Percentiles rank a stretch among this genome's conserved stretches.
Evolutionary conservation across 495 filamentous ascomycete genomes (phyloP).

Genomic region (Aspergillus taichungensis): DNA sequence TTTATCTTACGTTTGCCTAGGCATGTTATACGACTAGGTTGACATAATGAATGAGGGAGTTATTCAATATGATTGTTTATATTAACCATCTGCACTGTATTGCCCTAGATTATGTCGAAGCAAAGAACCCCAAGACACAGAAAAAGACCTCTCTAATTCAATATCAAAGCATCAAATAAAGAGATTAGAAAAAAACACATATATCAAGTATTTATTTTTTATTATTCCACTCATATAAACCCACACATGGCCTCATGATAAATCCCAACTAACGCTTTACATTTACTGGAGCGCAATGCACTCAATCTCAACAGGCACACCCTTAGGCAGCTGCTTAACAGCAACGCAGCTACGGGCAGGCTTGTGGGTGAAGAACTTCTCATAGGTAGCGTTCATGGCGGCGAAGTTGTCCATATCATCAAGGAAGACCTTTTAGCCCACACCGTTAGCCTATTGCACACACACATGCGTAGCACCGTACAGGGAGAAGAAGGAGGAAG

Average conservation of each 20-base stretch:
- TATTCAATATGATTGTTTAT: too few species aligned
- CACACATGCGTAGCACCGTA: background rate
- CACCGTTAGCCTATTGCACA: background rate
- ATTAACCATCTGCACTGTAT: too few species aligned
- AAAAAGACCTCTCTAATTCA: too few species aligned
- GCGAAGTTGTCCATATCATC: slow-evolving; percentile 79
- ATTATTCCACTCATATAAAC: slow-evolving; percentile 1
- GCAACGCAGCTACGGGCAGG: slow-evolving; percentile 91
- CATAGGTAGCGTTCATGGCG: slow-evolving; percentile 82
- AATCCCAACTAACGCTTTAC: too few species aligned
- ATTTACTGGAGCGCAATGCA: slow-evolving; percentile 55
- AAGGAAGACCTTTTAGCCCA: slow-evolving; percentile 56
- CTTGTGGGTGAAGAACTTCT: slow-evolving; percentile 79
- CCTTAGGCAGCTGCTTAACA: slow-evolving; percentile 82
- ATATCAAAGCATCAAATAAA: too few species aligned
- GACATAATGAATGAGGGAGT: too few species aligned
- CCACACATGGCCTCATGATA: too few species aligned
- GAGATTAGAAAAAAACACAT: too few species aligned
- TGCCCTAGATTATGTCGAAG: too few species aligned
- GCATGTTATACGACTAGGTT: too few species aligned
- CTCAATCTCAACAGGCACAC: slow-evolving; percentile 88
- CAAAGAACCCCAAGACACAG: too few species aligned
- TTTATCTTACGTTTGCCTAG: too few species aligned
- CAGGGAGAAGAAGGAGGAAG: background rate
- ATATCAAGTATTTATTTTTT: slow-evolving; percentile 1